These are phyloP conservation scores for Monascus ruber DNA, from an alignment of 2,329 filamentous ascomycete genomes.

Conservation along the genomic window DNA sequence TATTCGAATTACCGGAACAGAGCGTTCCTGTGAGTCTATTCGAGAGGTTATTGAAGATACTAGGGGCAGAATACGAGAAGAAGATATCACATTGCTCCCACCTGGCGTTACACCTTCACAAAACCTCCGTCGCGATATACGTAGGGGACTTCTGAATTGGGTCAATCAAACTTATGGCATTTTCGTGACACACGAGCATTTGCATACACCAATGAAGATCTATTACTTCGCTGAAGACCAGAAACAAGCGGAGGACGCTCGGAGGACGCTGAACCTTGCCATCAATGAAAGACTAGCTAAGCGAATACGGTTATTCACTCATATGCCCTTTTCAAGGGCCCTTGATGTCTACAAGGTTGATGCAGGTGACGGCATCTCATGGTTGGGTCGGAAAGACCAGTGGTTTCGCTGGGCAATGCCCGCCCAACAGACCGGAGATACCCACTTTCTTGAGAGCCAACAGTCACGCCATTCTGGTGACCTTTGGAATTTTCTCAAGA, in stretches of 20 bases:
- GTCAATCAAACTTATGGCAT: slow-evolving; percentile 20
- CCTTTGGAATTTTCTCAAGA: slow-evolving; percentile 13
- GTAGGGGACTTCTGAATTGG: slow-evolving; percentile 20
- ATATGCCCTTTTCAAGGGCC: slow-evolving; percentile 18
- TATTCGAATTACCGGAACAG: slow-evolving; percentile 24
- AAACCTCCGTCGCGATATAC: slow-evolving; percentile 9
- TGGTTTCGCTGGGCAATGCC: slow-evolving; percentile 30
- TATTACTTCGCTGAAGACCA: slow-evolving; percentile 24
- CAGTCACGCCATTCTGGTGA: slow-evolving; percentile 19
- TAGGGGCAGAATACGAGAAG: slow-evolving; percentile 17
- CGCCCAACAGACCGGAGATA: slow-evolving; percentile 11
- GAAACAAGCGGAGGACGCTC: slow-evolving; percentile 19
- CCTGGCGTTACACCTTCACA: slow-evolving; percentile 3
- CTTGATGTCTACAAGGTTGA: slow-evolving; percentile 15
- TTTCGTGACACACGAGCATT: slow-evolving; percentile 2
- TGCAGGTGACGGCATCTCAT: slow-evolving; percentile 14
- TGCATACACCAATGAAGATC: slow-evolving; percentile 8
- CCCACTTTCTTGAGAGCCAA: slow-evolving; percentile 19
- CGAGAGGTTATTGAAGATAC: slow-evolving; percentile 21
- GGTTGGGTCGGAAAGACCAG: slow-evolving; percentile 19
- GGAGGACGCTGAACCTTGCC: slow-evolving; percentile 23
- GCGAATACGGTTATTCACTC: slow-evolving; percentile 23
- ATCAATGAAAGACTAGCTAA: slow-evolving; percentile 8
- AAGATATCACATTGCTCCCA: slow-evolving; percentile 14
- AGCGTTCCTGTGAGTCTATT: slow-evolving; percentile 22